Percentiles rank a stretch among this genome's conserved stretches.
Conservation (phyloP, 2,329 filamentous ascomycete species). For the Rutstroemia sydowiana region DNA sequence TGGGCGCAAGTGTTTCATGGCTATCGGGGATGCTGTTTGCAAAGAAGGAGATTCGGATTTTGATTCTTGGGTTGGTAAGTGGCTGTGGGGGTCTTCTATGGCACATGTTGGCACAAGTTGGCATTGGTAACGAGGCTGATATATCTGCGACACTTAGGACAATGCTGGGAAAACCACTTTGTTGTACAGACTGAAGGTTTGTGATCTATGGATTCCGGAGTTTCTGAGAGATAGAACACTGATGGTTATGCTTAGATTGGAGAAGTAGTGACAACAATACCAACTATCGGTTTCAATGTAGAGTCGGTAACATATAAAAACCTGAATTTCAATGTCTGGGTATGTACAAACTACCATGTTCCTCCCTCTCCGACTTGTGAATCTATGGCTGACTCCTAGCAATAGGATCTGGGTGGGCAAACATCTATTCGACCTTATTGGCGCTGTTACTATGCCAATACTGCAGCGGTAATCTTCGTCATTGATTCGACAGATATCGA, state of each 20-base stretch:
- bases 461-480: too few species aligned
- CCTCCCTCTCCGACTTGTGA: too few species aligned
- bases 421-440: slow-evolving; percentile 97
- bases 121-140: too few species aligned
- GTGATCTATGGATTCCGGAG: too few species aligned
- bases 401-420: slow-evolving; percentile 96
- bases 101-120: too few species aligned
- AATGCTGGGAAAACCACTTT: slow-evolving; percentile 99
- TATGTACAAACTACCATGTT: too few species aligned
- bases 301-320: slow-evolving; percentile 99
- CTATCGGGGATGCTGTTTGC: slow-evolving; percentile 70
- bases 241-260: too few species aligned
- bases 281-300: slow-evolving; percentile 98
- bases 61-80: slow-evolving; percentile 86
- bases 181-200: slow-evolving; percentile 98
- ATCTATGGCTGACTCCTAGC: too few species aligned
- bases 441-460: too few species aligned
- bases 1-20: slow-evolving; percentile 61
- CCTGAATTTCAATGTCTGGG: slow-evolving; percentile 99
- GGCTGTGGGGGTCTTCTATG: too few species aligned
- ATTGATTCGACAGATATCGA: slow-evolving; percentile 90
- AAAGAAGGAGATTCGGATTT: slow-evolving; percentile 96
- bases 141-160: too few species aligned
- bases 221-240: too few species aligned
- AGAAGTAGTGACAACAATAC: slow-evolving; percentile 98